Conservation (phyloP, 805 yeast genomes). For the Metschnikowia picachoensis region DNA sequence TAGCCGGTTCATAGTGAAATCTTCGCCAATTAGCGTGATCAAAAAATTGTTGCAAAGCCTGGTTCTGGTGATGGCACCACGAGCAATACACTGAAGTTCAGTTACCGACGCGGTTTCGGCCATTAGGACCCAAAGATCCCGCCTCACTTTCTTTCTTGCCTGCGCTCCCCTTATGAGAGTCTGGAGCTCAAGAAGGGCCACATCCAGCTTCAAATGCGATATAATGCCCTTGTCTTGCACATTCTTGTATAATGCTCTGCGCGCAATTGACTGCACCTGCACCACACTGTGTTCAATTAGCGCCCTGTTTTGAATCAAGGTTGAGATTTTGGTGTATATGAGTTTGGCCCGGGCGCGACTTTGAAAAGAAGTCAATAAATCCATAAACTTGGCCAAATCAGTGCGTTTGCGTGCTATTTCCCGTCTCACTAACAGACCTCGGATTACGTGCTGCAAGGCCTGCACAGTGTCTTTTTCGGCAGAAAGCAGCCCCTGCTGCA, state of each 20-base stretch:
- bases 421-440: conserved; percentile 5
- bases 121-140: conserved; percentile 10
- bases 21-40: conserved; percentile 40
- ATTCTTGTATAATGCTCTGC: conserved; percentile 24
- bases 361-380: conserved; percentile 27
- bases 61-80: conserved; percentile 45
- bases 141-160: conserved; percentile 25
- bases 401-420: neutral
- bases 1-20: conserved; percentile 32
- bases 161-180: conserved; percentile 36
- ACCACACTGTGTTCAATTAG: conserved; percentile 23
- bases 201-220: conserved; percentile 15
- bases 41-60: conserved; percentile 41
- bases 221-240: conserved; percentile 18
- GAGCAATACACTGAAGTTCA: conserved; percentile 40
- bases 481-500: neutral
- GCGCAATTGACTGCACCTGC: conserved; percentile 28
- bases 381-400: neutral
- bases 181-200: conserved; percentile 29
- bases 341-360: conserved; percentile 40
- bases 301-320: conserved; percentile 10
- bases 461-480: conserved; percentile 1
- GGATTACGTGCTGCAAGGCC: conserved; percentile 5
- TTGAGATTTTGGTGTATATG: conserved; percentile 19
- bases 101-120: conserved; percentile 5